These are phyloP conservation scores for Paraphaeosphaeria minitans DNA, from an alignment of 2,329 filamentous ascomycete species.

Conservation along the genomic window DNA sequence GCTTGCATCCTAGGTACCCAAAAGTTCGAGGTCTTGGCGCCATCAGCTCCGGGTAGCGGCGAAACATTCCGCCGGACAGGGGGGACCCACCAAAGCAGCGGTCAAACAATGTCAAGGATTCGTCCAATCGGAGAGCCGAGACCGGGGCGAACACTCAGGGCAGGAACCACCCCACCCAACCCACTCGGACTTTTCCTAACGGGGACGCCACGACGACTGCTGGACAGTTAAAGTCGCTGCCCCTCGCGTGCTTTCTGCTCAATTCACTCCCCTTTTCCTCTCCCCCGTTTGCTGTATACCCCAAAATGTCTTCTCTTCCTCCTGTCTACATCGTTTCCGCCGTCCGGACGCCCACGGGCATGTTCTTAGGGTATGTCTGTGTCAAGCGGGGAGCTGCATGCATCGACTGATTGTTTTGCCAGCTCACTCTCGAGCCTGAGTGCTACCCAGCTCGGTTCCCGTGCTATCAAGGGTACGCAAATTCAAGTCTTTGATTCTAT, in stretches of 20 bases:
- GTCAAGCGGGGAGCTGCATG: conserved; percentile 26
- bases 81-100: not conserved
- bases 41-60: conserved; percentile 13
- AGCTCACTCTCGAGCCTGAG: conserved; percentile 88
- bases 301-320: conserved; percentile 76
- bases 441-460: conserved; percentile 83
- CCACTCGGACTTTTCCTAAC: conserved; percentile 20
- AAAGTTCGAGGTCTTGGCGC: conserved; percentile 30
- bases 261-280: conserved; percentile 8
- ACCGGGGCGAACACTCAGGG: conserved; percentile 22
- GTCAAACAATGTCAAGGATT: conserved; percentile 20
- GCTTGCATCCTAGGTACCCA: conserved; percentile 30
- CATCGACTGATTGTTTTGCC: conserved; percentile 33
- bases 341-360: conserved; percentile 87
- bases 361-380: conserved; percentile 81
- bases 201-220: conserved; percentile 20
- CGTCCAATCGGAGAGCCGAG: conserved; percentile 22
- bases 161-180: conserved; percentile 19
- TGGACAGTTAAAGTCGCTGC: conserved; percentile 6
- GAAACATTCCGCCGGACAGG: conserved; percentile 18
- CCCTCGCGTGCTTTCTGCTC: conserved; percentile 2
- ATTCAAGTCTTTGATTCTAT: not conserved
- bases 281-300: conserved; percentile 12
- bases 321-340: conserved; percentile 96
- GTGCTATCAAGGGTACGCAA: conserved; percentile 84